A percentile compares a stretch with the other conserved stretches of the same genome.
Conservation (phyloP, 2,329 filamentous ascomycete species). For the Cordyceps tenuipes region DNA sequence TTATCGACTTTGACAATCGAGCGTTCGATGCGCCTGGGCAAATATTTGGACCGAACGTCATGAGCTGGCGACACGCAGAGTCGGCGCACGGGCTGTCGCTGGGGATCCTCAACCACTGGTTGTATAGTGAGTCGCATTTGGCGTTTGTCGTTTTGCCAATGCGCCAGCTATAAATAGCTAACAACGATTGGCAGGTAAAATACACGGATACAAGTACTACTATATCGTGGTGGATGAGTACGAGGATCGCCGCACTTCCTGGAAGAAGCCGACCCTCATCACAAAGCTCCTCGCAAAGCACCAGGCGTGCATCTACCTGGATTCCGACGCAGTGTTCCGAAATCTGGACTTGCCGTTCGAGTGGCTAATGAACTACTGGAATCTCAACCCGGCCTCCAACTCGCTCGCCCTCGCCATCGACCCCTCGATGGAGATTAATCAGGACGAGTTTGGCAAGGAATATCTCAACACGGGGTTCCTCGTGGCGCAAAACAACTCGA, state of each 20-base stretch:
- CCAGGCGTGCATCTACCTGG: conserved; percentile 35
- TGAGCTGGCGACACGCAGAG: conserved; percentile 28
- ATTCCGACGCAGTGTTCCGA: conserved; percentile 37
- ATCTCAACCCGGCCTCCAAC: conserved; percentile 29
- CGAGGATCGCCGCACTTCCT: conserved; percentile 35
- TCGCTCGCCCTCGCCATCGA: conserved; percentile 35
- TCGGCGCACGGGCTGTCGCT: conserved; percentile 30
- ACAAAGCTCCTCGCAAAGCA: conserved; percentile 34
- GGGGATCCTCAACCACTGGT: conserved; percentile 36
- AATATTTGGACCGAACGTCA: conserved; percentile 26
- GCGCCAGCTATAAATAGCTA: background rate
- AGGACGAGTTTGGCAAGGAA: conserved; percentile 30
- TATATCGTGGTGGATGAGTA: conserved; percentile 31
- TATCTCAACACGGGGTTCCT: conserved; percentile 47
- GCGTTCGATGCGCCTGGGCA: conserved; percentile 27
- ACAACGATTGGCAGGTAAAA: conserved; percentile 25
- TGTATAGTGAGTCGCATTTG: conserved; percentile 27
- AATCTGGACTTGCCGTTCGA: conserved; percentile 36
- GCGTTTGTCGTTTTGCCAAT: no score
- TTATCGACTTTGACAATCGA: conserved; percentile 38
- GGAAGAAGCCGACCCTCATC: conserved; percentile 37
- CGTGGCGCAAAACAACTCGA: conserved; percentile 41
- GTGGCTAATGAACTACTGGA: conserved; percentile 41
- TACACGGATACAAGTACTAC: conserved; percentile 41
- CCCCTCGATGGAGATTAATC: conserved; percentile 30